phyloP scores from a whole-genome alignment of 2,329 filamentous ascomycete genomes.

The Botrytis pseudocinerea region DNA sequence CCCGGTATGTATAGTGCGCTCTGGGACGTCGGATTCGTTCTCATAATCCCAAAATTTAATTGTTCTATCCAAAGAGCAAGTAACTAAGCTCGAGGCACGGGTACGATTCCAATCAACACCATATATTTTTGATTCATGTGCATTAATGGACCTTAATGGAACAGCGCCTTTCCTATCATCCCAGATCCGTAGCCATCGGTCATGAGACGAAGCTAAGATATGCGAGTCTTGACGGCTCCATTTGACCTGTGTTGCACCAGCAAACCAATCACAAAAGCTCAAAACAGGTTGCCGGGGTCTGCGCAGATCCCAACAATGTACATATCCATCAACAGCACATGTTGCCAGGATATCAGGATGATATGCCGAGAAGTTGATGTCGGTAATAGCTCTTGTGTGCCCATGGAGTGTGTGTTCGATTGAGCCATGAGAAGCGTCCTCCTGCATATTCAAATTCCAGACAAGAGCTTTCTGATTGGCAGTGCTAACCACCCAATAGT shows the following conservation, averaged over 20 bases:
- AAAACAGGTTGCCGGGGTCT: conserved; percentile 70
- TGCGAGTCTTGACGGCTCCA: conserved; percentile 88
- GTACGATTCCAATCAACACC: conserved; percentile 92
- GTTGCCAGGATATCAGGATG: conserved; percentile 87
- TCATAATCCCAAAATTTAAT: conserved; percentile 92
- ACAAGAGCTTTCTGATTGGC: conserved; percentile 93
- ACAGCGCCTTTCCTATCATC: conserved; percentile 77
- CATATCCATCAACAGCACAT: conserved; percentile 88
- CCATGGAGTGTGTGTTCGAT: conserved; percentile 88
- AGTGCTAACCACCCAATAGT: conserved; percentile 92
- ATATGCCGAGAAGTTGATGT: conserved; percentile 94
- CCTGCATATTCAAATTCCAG: conserved; percentile 79
- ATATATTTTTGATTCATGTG: conserved; percentile 91
- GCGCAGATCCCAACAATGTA: conserved; percentile 89
- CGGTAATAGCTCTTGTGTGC: conserved; percentile 85
- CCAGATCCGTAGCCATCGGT: conserved; percentile 86
- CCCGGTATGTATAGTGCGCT: conserved; percentile 75
- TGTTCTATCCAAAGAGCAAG: conserved; percentile 86
- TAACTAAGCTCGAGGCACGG: conserved; percentile 69
- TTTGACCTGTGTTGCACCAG: conserved; percentile 92
- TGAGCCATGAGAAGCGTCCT: conserved; percentile 65
- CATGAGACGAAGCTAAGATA: conserved; percentile 86
- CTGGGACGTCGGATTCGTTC: conserved; percentile 61
- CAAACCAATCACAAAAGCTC: conserved; percentile 90
- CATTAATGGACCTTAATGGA: conserved; percentile 80